Evolutionary conservation across 164 flowering plant species (phyloP).

Genomic region (Brasenia schreberi): DNA sequence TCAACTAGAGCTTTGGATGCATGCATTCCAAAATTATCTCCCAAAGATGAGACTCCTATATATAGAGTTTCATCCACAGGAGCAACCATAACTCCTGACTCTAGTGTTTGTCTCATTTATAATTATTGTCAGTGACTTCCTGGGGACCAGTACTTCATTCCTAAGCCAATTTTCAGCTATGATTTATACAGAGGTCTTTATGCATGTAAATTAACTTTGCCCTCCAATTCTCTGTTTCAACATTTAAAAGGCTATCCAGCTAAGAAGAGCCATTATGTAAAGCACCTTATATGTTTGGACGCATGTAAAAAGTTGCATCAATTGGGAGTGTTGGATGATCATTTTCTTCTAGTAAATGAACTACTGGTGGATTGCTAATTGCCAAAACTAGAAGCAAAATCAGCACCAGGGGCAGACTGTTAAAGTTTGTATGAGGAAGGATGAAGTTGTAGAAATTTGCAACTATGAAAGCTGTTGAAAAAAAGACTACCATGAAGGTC

Average conservation of each 20-base stretch:
- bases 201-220: conserved; percentile 44
- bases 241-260: conserved; percentile 41
- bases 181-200: conserved; percentile 19
- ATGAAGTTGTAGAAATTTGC: too few species aligned
- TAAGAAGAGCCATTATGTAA: conserved; percentile 30
- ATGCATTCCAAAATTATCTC: conserved; percentile 16
- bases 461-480: too few species aligned
- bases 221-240: conserved; percentile 62
- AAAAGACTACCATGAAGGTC: too few species aligned
- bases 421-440: too few species aligned
- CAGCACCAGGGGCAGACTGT: conserved; percentile 52
- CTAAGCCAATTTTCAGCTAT: conserved; percentile 42
- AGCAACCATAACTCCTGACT: conserved; percentile 61
- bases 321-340: conserved; percentile 65
- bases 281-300: conserved; percentile 77
- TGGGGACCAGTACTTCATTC: conserved; percentile 46
- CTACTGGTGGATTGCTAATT: conserved; percentile 18
- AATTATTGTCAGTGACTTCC: conserved; percentile 70
- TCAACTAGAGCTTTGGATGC: conserved; percentile 36
- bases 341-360: conserved; percentile 48
- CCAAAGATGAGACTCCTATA: conserved; percentile 15
- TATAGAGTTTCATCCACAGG: conserved; percentile 62
- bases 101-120: conserved; percentile 50
- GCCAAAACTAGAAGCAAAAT: conserved; percentile 14
- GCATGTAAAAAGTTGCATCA: conserved; percentile 73